Conservation (phyloP, 2,329 filamentous ascomycete genomes). For the Balansia obtecta region DNA sequence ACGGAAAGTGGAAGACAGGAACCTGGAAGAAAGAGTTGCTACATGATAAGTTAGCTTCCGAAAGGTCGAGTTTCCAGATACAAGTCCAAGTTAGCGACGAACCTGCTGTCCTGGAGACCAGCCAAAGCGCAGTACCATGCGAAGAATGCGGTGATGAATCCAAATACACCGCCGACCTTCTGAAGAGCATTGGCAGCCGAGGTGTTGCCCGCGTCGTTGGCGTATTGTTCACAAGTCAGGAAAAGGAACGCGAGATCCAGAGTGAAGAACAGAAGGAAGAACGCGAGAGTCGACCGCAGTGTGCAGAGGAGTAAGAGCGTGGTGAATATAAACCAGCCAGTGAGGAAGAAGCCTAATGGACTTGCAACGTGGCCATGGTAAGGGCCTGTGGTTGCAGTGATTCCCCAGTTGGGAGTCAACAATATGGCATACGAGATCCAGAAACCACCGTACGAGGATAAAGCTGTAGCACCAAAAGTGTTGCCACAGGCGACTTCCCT, state of each 20-base stretch:
- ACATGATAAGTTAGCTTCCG: background rate
- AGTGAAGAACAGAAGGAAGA: conserved; percentile 65
- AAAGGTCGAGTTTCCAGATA: too few species aligned
- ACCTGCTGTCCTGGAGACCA: conserved; percentile 64
- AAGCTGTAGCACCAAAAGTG: conserved; percentile 71
- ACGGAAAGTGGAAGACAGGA: conserved; percentile 88
- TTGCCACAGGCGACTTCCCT: conserved; percentile 80
- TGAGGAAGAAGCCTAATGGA: conserved; percentile 62
- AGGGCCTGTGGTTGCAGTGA: conserved; percentile 32
- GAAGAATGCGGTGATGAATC: conserved; percentile 66
- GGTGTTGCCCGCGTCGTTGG: conserved; percentile 36
- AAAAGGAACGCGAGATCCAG: conserved; percentile 67
- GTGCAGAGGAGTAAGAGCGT: conserved; percentile 62
- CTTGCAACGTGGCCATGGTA: conserved; percentile 36
- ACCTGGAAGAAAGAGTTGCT: conserved; percentile 85
- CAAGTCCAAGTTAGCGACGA: too few species aligned
- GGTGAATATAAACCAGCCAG: conserved; percentile 79
- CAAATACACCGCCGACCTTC: conserved; percentile 66
- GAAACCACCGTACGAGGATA: conserved; percentile 75
- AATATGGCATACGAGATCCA: conserved; percentile 69
- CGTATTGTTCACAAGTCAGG: conserved; percentile 52
- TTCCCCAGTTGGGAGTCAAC: conserved; percentile 54
- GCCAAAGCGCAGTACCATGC: conserved; percentile 83
- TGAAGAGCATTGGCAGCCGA: conserved; percentile 37
- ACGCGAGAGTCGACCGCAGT: conserved; percentile 63